Evolutionary conservation across 2,329 filamentous ascomycete species (phyloP).

Genomic region (Diaporthe helianthi): DNA sequence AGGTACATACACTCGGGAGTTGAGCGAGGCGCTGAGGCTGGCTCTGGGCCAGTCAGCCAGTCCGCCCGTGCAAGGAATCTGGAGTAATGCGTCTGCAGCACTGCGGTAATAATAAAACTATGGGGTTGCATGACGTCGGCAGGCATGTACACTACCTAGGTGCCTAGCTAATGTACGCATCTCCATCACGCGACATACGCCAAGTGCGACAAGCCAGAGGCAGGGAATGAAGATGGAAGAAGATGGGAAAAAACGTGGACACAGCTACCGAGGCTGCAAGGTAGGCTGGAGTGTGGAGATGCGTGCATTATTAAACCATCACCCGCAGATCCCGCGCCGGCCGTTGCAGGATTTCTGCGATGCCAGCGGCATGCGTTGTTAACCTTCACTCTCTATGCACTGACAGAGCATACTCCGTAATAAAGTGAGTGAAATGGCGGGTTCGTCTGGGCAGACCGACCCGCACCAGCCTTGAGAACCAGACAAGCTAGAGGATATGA

Average conservation of each 20-base stretch:
- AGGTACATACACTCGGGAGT: conserved; percentile 20
- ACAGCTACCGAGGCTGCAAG: no score
- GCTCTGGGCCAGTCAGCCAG: neutral
- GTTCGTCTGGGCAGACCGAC: neutral
- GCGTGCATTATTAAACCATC: conserved; percentile 16
- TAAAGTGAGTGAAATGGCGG: neutral
- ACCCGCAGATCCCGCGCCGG: conserved; percentile 17
- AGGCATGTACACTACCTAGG: conserved; percentile 21
- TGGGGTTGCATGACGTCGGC: conserved; percentile 26
- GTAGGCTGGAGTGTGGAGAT: conserved; percentile 8
- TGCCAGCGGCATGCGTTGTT: neutral
- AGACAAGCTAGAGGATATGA: neutral
- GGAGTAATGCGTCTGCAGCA: neutral
- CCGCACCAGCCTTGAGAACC: neutral
- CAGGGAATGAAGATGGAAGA: neutral
- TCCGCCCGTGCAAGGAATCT: neutral
- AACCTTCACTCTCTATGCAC: neutral
- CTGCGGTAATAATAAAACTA: conserved; percentile 9
- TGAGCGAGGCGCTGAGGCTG: conserved; percentile 19
- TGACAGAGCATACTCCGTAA: no score
- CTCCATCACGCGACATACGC: conserved; percentile 22
- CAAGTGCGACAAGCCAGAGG: conserved; percentile 16
- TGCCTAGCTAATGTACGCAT: no score
- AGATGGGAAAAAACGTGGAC: neutral
- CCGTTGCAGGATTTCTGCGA: neutral